Evolutionary conservation across 2,329 filamentous ascomycete species (phyloP), one percentile per base, ranked within the genome.

Genomic region (Fusarium tanahbumbuense): DNA sequence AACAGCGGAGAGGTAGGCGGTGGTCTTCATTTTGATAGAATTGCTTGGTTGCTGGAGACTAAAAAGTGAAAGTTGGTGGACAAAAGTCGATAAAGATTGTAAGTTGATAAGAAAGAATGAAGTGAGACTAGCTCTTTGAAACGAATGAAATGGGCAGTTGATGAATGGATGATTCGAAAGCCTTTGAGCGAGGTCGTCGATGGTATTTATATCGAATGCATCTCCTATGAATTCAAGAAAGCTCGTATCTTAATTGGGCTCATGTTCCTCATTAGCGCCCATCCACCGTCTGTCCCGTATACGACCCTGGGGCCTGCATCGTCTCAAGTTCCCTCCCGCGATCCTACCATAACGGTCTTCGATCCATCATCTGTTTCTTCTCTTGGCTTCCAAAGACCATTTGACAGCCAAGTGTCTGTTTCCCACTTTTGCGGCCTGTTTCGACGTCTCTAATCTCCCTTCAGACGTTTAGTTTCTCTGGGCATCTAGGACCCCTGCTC

Each of bases 71-170:
- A n/a, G 13, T 32, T 56, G 28, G 22, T 63, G 57, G 28, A 49
- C 60, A 30, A 52, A 61, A 42, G 42, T 60, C 34, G 58, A 42
- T 63, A 63, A 55, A 16, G 58, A 63, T 34, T 23, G 58, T 30
- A 7, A 25, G n/a, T 22, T 56, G 53, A 34, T 48, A 56, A 48
- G 12, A 63, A 63, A 63, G 60, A 63, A 63, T 47, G 60, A 63
- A 22, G 28, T 37, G 60, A 63, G 60, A 63, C 60, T 63, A 63
- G 60, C 60, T 63, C 60, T 63, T 34, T 60, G 56, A 45, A 63
- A 63, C 10, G 60, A 63, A 63, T 41, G 60, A 28, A 63, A 63
- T 46, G 48, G 42, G 60, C 58, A 32, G n/a, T 63, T 42, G 58
- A 40, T 40, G 52, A 63, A 55, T 56, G 41, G 48, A 63, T 63